Percentiles rank a stretch among this genome's conserved stretches.
phyloP scores from a whole-genome alignment of 345 rosid genomes.

The Salix suchowensis region DNA sequence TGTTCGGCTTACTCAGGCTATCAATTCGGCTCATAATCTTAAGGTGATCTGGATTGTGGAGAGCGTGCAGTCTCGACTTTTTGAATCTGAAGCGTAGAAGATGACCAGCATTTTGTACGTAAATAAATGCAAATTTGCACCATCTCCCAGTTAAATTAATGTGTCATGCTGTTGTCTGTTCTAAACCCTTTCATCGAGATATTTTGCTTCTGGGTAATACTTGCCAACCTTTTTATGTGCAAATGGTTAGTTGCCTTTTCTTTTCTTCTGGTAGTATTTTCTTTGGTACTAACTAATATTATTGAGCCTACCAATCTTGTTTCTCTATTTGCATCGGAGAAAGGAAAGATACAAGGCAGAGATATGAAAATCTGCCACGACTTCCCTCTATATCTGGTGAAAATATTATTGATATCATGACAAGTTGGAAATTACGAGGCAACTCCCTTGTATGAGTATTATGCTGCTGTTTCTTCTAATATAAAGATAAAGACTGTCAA shows the following conservation, averaged over 20 bases:
- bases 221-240: neutral
- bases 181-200: neutral
- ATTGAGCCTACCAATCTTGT: neutral
- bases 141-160: neutral
- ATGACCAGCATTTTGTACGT: neutral
- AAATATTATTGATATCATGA: too few relatives aligned
- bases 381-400: too few relatives aligned
- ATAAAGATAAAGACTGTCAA: too few relatives aligned
- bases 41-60: neutral
- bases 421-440: too few relatives aligned
- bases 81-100: neutral
- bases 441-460: too few relatives aligned
- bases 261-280: neutral
- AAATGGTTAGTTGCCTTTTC: neutral
- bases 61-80: neutral
- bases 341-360: neutral
- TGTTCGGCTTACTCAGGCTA: neutral
- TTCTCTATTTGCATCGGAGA: neutral
- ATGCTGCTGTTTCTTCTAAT: too few relatives aligned
- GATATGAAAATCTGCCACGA: neutral
- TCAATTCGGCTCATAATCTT: neutral
- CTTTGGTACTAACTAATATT: neutral
- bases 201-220: neutral
- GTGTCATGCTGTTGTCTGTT: neutral
- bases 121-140: conserved; percentile 16